Base-by-base conservation (phyloP, 2,329 filamentous ascomycete genomes). In the Emydomyces testavorans region DNA sequence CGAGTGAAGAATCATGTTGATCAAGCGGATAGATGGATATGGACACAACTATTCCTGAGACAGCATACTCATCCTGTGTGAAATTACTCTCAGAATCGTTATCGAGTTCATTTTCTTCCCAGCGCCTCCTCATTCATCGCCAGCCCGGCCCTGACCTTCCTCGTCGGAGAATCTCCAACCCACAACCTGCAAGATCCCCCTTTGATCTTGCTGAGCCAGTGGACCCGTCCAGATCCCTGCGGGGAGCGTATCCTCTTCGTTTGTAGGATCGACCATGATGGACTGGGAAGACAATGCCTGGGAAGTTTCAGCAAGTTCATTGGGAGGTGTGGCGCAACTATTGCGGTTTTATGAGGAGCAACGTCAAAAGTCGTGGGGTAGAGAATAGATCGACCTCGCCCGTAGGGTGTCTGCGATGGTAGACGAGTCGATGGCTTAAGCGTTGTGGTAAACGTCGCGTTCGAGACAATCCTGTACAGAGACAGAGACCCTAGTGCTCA, bases 241-340 rank as follows among this genome's bases (percentile, higher is more conserved):
- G 57, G 1, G 65, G 59, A 48, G 57, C 34, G 39, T 68, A 69
- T 0, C 48, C 57, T 29, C 56, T 45, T 77, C 74, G 11, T 63
- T 55, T 0, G 55, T 55, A 1, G 65, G 65, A 46, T 74, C 66
- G 1, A 71, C 68, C 35, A 64, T 58, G 1, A 65, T 66, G 1
- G n/a, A 75, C 76, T 0, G 81, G 81, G 57, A 85, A 82, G 0
- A 78, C 71, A 1, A 75, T 61, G 7, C 71, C 73, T 0, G 81
- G 78, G 59, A 82, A 83, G 59, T 85, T n/a, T 80, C 1, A 85
- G 70, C 35, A 84, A 56, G 58, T 85, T 85, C 80, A 85, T 52
- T 79, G 74, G 0, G 73, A 66, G 0, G 79, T 82, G 54, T 85
- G 85, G 1, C 73, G 73, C 79, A 79, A 85, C 54, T 76, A 77